Conservation (phyloP, 129 eudicot genomes). For the Helianthus tuberosus region DNA sequence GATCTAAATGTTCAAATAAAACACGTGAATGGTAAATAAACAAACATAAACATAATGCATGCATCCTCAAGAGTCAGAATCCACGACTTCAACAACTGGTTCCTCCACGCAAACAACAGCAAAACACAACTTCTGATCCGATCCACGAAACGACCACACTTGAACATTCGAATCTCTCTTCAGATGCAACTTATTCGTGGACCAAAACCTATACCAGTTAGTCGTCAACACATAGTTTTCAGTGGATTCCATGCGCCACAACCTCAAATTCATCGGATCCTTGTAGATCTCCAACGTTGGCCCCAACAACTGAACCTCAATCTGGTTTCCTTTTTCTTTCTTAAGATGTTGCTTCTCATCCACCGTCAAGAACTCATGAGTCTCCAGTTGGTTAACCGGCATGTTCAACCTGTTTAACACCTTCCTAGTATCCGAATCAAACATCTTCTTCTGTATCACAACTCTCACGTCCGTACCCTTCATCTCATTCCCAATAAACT, state of each 20-base stretch:
- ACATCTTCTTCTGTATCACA: slow-evolving; percentile 25
- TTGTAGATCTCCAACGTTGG: slow-evolving; percentile 16
- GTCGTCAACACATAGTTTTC: slow-evolving; percentile 14
- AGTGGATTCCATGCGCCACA: not conserved
- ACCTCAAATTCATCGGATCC: not conserved
- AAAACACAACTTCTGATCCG: not conserved
- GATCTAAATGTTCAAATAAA: not conserved
- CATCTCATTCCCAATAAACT: slow-evolving; percentile 18
- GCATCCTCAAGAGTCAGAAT: not conserved
- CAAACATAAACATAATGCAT: not conserved
- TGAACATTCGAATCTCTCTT: not conserved
- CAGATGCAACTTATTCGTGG: not conserved
- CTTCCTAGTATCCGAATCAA: not conserved
- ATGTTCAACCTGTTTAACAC: slow-evolving; percentile 18
- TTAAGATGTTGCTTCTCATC: slow-evolving; percentile 2
- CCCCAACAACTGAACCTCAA: slow-evolving; percentile 22
- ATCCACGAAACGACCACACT: slow-evolving; percentile 29
- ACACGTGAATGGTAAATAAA: not conserved
- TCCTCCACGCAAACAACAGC: slow-evolving; percentile 16
- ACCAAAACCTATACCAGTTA: slow-evolving; percentile 13
- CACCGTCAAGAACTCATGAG: not conserved
- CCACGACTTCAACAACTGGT: not conserved
- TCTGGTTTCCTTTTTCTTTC: not conserved
- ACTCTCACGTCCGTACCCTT: slow-evolving; percentile 5
- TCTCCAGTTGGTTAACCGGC: slow-evolving; percentile 23